phyloP scores from a whole-genome alignment of 2,329 filamentous ascomycete species.

The Curvularia sp. region DNA sequence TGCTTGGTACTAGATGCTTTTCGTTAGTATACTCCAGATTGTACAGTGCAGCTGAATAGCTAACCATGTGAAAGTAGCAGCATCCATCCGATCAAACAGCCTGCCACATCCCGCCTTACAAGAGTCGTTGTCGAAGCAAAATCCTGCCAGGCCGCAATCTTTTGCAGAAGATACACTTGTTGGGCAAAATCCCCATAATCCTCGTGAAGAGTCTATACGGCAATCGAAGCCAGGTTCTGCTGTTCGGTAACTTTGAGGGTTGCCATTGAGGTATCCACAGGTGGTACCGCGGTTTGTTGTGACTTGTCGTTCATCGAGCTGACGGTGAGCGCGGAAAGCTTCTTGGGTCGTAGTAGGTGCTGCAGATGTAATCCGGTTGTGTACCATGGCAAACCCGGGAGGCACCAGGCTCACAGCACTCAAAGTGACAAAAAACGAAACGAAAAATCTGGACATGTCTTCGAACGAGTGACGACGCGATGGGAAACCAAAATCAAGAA shows the following conservation, averaged over 20 bases:
- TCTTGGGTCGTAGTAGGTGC: neutral
- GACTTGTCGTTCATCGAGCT: slow-evolving; percentile 8
- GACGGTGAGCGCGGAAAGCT: neutral
- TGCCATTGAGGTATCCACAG: slow-evolving; percentile 24
- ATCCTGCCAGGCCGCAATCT: slow-evolving; percentile 23
- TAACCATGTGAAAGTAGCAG: slow-evolving; percentile 26
- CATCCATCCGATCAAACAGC: slow-evolving; percentile 13
- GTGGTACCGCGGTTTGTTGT: slow-evolving; percentile 10
- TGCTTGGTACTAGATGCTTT: slow-evolving; percentile 4
- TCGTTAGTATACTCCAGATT: slow-evolving; percentile 1
- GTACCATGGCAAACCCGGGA: neutral
- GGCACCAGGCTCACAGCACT: neutral
- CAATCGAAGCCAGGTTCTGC: slow-evolving; percentile 20
- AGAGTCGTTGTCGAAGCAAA: slow-evolving; percentile 24
- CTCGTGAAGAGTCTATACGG: slow-evolving; percentile 22
- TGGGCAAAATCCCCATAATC: slow-evolving; percentile 30
- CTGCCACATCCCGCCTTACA: slow-evolving; percentile 26
- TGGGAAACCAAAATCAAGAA: neutral
- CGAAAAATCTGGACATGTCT: slow-evolving; percentile 1
- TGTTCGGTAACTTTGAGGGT: slow-evolving; percentile 13
- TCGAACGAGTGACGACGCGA: slow-evolving; percentile 3
- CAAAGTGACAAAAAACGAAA: slow-evolving; percentile 3
- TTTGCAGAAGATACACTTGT: slow-evolving; percentile 18
- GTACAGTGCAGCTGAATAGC: neutral
- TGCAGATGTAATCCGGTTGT: neutral